These are phyloP conservation scores for Immersiella caudata DNA, from an alignment of 495 filamentous ascomycete species.

Conservation along the genomic window DNA sequence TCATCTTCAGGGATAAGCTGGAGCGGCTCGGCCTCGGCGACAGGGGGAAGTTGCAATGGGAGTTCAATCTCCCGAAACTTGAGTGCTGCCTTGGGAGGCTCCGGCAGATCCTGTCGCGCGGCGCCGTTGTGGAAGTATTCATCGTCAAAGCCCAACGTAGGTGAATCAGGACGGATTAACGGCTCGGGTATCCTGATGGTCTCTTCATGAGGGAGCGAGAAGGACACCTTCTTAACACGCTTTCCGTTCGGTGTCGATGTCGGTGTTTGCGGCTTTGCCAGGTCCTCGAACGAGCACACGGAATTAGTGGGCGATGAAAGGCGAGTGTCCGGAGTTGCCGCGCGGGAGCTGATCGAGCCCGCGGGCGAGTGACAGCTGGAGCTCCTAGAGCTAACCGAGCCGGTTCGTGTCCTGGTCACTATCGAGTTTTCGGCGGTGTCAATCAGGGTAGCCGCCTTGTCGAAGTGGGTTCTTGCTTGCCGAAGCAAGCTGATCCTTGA, in stretches of 20 bases:
- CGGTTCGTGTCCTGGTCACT: constrained; percentile 34
- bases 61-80: constrained; percentile 35
- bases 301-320: constrained; percentile 49
- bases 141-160: constrained; percentile 49
- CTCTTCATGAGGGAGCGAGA: constrained; percentile 46
- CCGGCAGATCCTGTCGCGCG: constrained; percentile 28
- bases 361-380: constrained; percentile 51
- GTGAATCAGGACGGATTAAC: constrained; percentile 50
- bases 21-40: constrained; percentile 22
- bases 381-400: constrained; percentile 39
- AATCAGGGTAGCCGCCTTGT: constrained; percentile 48
- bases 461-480: constrained; percentile 52
- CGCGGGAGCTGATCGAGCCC: constrained; percentile 47
- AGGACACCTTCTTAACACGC: constrained; percentile 55
- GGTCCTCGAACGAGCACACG: constrained; percentile 45
- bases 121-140: constrained; percentile 33
- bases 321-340: constrained; percentile 44
- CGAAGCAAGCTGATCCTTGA: constrained; percentile 50
- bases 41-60: constrained; percentile 22
- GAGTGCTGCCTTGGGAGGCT: constrained; percentile 18
- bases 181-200: constrained; percentile 41
- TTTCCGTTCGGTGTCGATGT: constrained; percentile 30
- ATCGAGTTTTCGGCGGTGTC: constrained; percentile 42
- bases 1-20: constrained; percentile 26
- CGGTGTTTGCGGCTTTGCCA: constrained; percentile 29